Evolutionary conservation across 2,329 filamentous ascomycete genomes (phyloP).

Genomic region (Pseudogymnoascus sp.): DNA sequence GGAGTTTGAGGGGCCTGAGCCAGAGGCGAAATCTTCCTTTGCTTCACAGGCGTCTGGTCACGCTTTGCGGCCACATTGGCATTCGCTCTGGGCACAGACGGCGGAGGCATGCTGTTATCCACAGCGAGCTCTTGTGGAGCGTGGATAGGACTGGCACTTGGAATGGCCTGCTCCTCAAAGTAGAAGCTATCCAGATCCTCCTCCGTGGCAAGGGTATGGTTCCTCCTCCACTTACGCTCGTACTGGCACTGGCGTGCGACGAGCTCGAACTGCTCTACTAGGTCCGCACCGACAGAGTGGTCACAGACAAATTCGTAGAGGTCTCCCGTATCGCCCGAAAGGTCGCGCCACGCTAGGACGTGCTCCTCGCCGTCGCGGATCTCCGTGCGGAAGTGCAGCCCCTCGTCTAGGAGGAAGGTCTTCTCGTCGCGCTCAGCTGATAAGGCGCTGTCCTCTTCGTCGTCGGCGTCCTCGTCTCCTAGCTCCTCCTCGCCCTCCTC

Average conservation of each 20-base stretch:
- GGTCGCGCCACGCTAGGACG: conserved; percentile 87
- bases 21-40: conserved; percentile 23
- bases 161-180: conserved; percentile 62
- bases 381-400: conserved; percentile 79
- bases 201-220: conserved; percentile 71
- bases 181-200: conserved; percentile 75
- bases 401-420: conserved; percentile 90
- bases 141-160: conserved; percentile 55
- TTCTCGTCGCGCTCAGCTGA: conserved; percentile 88
- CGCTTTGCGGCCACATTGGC: conserved; percentile 44
- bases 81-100: conserved; percentile 19
- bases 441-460: conserved; percentile 72
- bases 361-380: conserved; percentile 72
- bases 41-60: conserved; percentile 25
- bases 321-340: conserved; percentile 88
- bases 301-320: conserved; percentile 99
- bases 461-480: conserved; percentile 79
- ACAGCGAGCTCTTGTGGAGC: conserved; percentile 40
- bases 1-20: conserved; percentile 25
- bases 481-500: conserved; percentile 95
- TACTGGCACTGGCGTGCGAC: conserved; percentile 91
- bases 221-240: conserved; percentile 86
- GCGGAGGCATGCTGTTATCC: conserved; percentile 18
- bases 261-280: conserved; percentile 73
- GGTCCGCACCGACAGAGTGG: conserved; percentile 56